Conservation (phyloP, 108 stramenopile species). For the Pseudonitzschia multiseries region DNA sequence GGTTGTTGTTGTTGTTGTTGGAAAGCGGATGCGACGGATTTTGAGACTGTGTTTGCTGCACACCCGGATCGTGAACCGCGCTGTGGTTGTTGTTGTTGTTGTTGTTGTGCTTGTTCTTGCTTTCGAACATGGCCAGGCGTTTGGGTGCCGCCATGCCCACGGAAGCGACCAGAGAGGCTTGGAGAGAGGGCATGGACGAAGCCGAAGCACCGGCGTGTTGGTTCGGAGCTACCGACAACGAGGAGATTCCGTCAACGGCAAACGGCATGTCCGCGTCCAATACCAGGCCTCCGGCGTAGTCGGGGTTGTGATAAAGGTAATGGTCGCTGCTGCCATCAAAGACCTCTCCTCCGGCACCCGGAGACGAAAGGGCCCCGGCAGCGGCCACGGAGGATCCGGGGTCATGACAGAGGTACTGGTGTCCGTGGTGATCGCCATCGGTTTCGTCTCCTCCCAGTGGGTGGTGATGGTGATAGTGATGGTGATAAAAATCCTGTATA, state of each 20-base stretch:
- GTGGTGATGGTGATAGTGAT: conserved; percentile 15
- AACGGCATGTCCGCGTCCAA: conserved; percentile 53
- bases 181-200: not conserved
- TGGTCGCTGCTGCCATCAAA: conserved; percentile 8
- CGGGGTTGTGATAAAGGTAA: not conserved
- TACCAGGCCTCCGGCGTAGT: not conserved
- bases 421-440: conserved; percentile 1
- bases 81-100: too few relatives aligned
- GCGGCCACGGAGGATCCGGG: not conserved
- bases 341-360: too few relatives aligned
- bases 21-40: not conserved
- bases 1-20: conserved; percentile 17
- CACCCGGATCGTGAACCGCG: not conserved
- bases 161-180: conserved; percentile 37
- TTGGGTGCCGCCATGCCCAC: conserved; percentile 31
- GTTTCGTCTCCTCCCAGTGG: not conserved
- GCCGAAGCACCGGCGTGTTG: not conserved
- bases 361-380: not conserved
- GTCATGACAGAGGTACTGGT: not conserved
- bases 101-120: not conserved
- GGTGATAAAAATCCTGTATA: conserved; percentile 21
- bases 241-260: conserved; percentile 41
- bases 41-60: not conserved
- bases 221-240: not conserved
- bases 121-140: conserved; percentile 45